These are phyloP conservation scores for Stephanodiscus triporus DNA, from an alignment of 108 stramenopile species.

Conservation along the genomic window DNA sequence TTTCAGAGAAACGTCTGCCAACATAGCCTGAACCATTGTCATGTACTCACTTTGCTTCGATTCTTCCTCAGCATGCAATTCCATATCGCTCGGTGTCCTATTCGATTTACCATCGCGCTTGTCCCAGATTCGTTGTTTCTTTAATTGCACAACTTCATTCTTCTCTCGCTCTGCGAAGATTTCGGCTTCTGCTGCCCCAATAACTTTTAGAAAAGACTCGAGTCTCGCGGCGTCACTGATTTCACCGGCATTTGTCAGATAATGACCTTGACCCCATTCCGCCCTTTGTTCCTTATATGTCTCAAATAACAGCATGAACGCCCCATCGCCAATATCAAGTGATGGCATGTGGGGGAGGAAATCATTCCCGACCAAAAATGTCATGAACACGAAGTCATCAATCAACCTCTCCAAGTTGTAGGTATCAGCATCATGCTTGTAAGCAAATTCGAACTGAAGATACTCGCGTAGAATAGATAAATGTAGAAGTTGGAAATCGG, in stretches of 20 bases:
- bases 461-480: constrained; percentile 96
- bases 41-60: constrained; percentile 80
- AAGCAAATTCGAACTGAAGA: constrained; percentile 89
- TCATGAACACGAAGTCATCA: constrained; percentile 99
- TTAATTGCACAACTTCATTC: constrained; percentile 72
- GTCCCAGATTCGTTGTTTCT: constrained; percentile 84
- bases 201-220: constrained; percentile 79
- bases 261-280: constrained; percentile 84
- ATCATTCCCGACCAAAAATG: constrained; percentile 98
- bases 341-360: constrained; percentile 98
- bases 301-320: constrained; percentile 93
- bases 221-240: constrained; percentile 77
- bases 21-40: constrained; percentile 66
- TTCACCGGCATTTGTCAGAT: constrained; percentile 88
- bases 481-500: constrained; percentile 97
- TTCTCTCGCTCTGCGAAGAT: constrained; percentile 82
- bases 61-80: constrained; percentile 73
- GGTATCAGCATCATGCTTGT: constrained; percentile 25
- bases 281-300: constrained; percentile 90
- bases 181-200: constrained; percentile 88
- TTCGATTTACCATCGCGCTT: constrained; percentile 76
- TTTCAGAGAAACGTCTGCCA: constrained; percentile 53
- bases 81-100: constrained; percentile 76
- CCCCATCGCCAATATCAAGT: constrained; percentile 96
- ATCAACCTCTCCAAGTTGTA: constrained; percentile 93